Conservation (phyloP, 345 rosid species). For the Excoecaria cochinchinensis region DNA sequence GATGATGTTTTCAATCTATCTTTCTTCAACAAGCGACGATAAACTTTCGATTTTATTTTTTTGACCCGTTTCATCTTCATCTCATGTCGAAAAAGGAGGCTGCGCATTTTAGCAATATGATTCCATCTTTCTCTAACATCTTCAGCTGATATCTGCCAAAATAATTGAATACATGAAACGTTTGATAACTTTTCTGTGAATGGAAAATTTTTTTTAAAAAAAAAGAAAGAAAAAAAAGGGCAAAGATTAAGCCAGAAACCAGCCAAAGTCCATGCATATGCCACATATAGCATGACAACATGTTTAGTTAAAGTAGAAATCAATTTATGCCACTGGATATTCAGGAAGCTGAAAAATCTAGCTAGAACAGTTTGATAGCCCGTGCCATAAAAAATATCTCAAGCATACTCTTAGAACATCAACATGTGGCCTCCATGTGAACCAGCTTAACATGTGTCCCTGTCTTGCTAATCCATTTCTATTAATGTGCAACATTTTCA, state of each 20-base stretch:
- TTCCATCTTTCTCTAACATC: slow-evolving; percentile 56
- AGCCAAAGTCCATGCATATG: neutral
- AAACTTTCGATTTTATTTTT: slow-evolving; percentile 90
- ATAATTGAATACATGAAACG: slow-evolving; percentile 21
- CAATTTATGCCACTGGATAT: neutral
- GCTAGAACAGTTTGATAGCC: neutral
- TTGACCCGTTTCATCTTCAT: slow-evolving; percentile 73
- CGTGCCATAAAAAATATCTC: neutral
- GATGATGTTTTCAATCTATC: slow-evolving; percentile 51
- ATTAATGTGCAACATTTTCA: neutral
- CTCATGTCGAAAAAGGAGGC: slow-evolving; percentile 88
- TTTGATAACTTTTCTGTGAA: neutral
- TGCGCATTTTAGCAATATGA: slow-evolving; percentile 80
- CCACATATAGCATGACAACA: neutral
- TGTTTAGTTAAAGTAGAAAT: neutral
- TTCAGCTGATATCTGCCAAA: slow-evolving; percentile 67
- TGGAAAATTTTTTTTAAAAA: neutral
- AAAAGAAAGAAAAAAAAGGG: neutral
- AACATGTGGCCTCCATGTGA: neutral
- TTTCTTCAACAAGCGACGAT: slow-evolving; percentile 69
- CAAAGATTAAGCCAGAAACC: neutral
- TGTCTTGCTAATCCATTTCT: neutral
- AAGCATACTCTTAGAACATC: neutral
- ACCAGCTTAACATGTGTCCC: neutral
- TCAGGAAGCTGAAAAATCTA: slow-evolving; percentile 5